Conservation (phyloP, 2,329 filamentous ascomycete genomes). For the Colletotrichum sp. region DNA sequence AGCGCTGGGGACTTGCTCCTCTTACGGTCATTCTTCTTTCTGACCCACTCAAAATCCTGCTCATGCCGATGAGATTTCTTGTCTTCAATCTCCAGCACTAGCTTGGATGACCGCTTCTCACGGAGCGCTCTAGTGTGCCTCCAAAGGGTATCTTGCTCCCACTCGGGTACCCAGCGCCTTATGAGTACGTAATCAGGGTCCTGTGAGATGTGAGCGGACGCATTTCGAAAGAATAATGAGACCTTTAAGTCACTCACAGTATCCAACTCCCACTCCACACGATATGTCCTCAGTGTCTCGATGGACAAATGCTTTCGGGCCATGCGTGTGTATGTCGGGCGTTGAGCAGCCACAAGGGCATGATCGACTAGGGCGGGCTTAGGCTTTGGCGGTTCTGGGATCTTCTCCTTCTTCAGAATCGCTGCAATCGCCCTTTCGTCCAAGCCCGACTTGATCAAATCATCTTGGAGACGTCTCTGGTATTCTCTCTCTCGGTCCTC, state of each 20-base stretch:
- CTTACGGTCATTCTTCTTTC: slow-evolving; percentile 59
- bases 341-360: slow-evolving; percentile 24
- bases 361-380: neutral
- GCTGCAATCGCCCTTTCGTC: slow-evolving; percentile 64
- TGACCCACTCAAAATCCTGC: slow-evolving; percentile 60
- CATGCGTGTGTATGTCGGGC: slow-evolving; percentile 69
- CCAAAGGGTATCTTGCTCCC: slow-evolving; percentile 75
- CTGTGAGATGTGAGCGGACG: slow-evolving; percentile 32
- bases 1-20: slow-evolving; percentile 62
- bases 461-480: slow-evolving; percentile 59
- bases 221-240: neutral
- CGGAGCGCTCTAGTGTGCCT: slow-evolving; percentile 71
- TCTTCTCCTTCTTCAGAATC: slow-evolving; percentile 62
- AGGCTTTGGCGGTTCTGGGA: slow-evolving; percentile 31
- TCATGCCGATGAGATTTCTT: slow-evolving; percentile 46
- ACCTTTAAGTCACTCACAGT: slow-evolving; percentile 44
- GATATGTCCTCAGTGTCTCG: slow-evolving; percentile 62
- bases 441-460: slow-evolving; percentile 63
- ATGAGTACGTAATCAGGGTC: slow-evolving; percentile 76
- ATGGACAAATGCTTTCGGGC: slow-evolving; percentile 65
- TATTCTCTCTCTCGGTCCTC: slow-evolving; percentile 60
- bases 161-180: slow-evolving; percentile 74
- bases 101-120: slow-evolving; percentile 53
- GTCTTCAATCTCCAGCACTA: slow-evolving; percentile 53
- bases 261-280: slow-evolving; percentile 64